These are phyloP conservation scores for Chaetomium olivaceum DNA, from an alignment of 2,329 filamentous ascomycete genomes.

Conservation along the genomic window DNA sequence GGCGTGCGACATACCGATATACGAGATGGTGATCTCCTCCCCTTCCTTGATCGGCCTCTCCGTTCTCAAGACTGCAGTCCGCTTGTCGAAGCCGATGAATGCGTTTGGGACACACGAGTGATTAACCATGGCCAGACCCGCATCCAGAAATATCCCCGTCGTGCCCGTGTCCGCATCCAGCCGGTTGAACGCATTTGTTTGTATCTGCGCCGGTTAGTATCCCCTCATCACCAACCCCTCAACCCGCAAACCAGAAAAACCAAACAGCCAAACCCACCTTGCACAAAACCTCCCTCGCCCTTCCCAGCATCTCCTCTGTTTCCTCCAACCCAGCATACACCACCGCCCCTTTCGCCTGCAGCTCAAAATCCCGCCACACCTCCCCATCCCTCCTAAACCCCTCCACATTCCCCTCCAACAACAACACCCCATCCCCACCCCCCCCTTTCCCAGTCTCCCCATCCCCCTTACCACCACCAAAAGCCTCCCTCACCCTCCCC, in stretches of 20 bases:
- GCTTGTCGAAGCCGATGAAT: constrained; percentile 55
- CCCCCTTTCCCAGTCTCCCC: background rate
- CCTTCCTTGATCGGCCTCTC: constrained; percentile 50
- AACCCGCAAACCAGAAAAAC: background rate
- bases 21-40: constrained; percentile 62
- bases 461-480: constrained; percentile 31
- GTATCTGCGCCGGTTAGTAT: constrained; percentile 46
- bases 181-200: constrained; percentile 63
- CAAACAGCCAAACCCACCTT: constrained; percentile 44
- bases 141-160: constrained; percentile 58
- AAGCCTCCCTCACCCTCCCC: constrained; percentile 37
- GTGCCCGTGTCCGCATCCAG: constrained; percentile 54
- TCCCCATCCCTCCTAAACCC: constrained; percentile 39
- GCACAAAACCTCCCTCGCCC: constrained; percentile 52
- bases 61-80: constrained; percentile 53
- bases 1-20: constrained; percentile 51
- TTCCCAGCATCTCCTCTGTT: constrained; percentile 40
- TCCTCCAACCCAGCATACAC: constrained; percentile 46
- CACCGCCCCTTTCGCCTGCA: constrained; percentile 54
- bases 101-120: constrained; percentile 65
- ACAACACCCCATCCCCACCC: constrained; percentile 36
- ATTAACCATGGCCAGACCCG: constrained; percentile 59
- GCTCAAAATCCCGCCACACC: constrained; percentile 49
- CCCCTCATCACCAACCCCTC: background rate
- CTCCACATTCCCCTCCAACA: constrained; percentile 50